Evolutionary conservation across 805 yeast species (phyloP), one percentile per base, ranked within the genome.

Genomic region (Lipomyces orientalis): DNA sequence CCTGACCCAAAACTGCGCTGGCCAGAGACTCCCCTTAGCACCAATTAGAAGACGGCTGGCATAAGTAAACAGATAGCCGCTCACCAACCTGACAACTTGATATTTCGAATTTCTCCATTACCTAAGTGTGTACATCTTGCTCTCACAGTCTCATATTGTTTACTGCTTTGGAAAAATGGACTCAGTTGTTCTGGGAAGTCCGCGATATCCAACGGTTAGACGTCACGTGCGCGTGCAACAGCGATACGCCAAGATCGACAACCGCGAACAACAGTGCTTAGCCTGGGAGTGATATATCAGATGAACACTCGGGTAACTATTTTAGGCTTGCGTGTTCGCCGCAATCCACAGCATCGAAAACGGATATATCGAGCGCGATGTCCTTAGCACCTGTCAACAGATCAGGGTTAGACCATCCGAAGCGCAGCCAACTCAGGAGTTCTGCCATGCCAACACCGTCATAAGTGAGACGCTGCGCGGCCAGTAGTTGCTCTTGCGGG

Each of bases 281-380:
- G 19, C 54, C 54, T 5, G 54, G 5, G 25, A 49, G 54, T 49
- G 54, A 49, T 22, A 8, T n/a, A 2, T 49, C 54, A 49, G 54
- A 49, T 22, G 54, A 2, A 22, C 19, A 49, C 54, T 16, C 19
- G 25, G 25, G 54, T n/a, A 49, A 49, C 8, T 22, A 22, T 2
- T 49, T 49, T 49, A 49, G 12, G 25, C 25, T 49, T 16, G 54
- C 25, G 19, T 8, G 54, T 49, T 49, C 10, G 19, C 54, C 54
- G 2, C 14, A 49, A 16, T 49, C 54, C 25, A 2, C 54, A n/a
- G 9, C 25, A 49, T 49, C 54, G 25, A n/a, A 16, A 2, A 49
- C 54, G 19, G 54, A 49, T 49, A 16, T 49, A 49, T 49, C 54
- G 2, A 49, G 54, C 54, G 54, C 54, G 54, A 49, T 22, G 25